These are phyloP conservation scores for Aspergillus indologenus DNA, from an alignment of 495 filamentous ascomycete species.

Conservation along the genomic window DNA sequence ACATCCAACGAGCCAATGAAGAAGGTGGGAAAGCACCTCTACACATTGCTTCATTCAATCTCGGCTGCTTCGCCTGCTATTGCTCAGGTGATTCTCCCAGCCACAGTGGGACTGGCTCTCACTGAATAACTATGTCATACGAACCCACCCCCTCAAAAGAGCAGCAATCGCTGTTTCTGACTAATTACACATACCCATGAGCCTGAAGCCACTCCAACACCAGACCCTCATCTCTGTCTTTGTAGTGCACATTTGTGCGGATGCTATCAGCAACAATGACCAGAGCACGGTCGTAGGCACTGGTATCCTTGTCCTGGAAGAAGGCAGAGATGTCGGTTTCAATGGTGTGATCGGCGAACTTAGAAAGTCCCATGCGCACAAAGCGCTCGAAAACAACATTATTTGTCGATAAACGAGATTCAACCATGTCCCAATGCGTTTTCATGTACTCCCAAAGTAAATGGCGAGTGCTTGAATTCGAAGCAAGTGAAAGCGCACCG, in stretches of 20 bases:
- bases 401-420: slow-evolving; percentile 68
- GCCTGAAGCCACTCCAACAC: slow-evolving; percentile 69
- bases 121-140: not conserved
- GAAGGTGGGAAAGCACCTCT: no score
- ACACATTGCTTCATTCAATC: no score
- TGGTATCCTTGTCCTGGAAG: slow-evolving; percentile 78
- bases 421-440: slow-evolving; percentile 69
- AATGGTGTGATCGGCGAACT: slow-evolving; percentile 68
- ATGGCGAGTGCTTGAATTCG: slow-evolving; percentile 65
- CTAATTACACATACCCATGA: slow-evolving; percentile 54
- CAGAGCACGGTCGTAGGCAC: slow-evolving; percentile 74
- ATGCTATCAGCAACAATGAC: slow-evolving; percentile 79
- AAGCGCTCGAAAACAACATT: slow-evolving; percentile 86
- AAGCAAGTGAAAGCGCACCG: slow-evolving; percentile 66
- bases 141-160: not conserved
- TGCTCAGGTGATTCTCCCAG: not conserved
- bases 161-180: not conserved
- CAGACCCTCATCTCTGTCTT: slow-evolving; percentile 62
- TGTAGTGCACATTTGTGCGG: slow-evolving; percentile 71
- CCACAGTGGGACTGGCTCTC: slow-evolving; percentile 12
- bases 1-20: no score
- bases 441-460: slow-evolving; percentile 82
- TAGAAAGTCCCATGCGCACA: slow-evolving; percentile 68
- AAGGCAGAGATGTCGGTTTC: slow-evolving; percentile 76
- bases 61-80: not conserved